Evolutionary conservation across 2,329 filamentous ascomycete genomes (phyloP), one percentile per base, ranked within the genome.

Genomic region (Furcasterigmium sp.): DNA sequence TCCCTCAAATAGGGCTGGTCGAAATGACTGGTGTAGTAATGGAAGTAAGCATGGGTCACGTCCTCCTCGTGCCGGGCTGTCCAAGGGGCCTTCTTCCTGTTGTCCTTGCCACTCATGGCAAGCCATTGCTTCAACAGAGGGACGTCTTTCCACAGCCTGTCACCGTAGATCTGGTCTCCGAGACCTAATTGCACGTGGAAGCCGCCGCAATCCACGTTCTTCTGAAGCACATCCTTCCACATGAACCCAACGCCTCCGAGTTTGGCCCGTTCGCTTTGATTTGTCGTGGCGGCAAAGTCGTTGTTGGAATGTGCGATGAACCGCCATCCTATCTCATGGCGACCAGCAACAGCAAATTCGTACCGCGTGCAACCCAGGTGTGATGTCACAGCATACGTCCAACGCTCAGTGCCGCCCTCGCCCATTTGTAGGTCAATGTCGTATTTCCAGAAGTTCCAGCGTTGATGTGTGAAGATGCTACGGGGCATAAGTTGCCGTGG

Each of bases 171-270:
- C 61, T 98, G 93, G 47, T 93, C 88, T 43, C 93, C 93, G 5
- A 96, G 70, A 13, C 91, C 93, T 8, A 98, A 73, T 58, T 98
- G 93, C 7, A 88, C 84, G 57, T 98, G 93, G 63, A 97, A 98
- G 1, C 93, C 93, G 43, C 91, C 90, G 53, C 91, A 95, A 55
- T 98, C 93, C 21, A 91, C 82, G 56, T 98, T 95, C 73, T 96
- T 96, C 65, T 96, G 90, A 59, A 98, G 75, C 21, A 98, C 91
- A 56, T 98, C 93, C 58, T 96, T 97, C 93, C 93, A 98, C 91
- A 98, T 95, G 59, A 93, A 87, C 1, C 91, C 88, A 1, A 94
- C 78, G 2, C 93, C 93, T 23, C 93, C 93, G 2, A 97, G 76
- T 54, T 85, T 87, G 25, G 84, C 80, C 35, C 91, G 80, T 54